Base-by-base conservation (phyloP, 352 stramenopile species). In the Phytopythium mirpurense region DNA sequence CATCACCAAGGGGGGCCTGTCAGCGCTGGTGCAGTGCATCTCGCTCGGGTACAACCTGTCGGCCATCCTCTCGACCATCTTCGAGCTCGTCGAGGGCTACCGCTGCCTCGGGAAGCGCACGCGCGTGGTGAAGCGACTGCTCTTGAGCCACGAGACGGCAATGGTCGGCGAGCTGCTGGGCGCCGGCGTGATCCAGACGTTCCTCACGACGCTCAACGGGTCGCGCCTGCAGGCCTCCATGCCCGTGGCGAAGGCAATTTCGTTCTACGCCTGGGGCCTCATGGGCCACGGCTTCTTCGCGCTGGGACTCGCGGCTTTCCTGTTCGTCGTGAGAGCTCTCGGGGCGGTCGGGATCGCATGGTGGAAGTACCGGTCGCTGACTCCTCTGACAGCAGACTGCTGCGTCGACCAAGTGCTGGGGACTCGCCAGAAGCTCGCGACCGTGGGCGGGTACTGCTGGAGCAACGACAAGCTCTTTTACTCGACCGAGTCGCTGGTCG, bases 1-100 rank as follows among this genome's bases (percentile, higher is more conserved):
- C 11, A 68, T 71, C 15, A 57, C 63, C 2, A 54, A 68, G 14
- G 59, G 65, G 11, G 59, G 56, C 8, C 0, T 58, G 15, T 21
- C 47, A 7, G 59, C 63, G 0, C 57, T 43, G 15, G 11, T 65
- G 36, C 55, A 67, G n/a, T 67, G 62, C 15, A 57, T 67, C 14
- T 67, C 63, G 21, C 49, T 71, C 11, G 56, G 55, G 3, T 71
- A 71, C 44, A 71, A 71, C 41, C 54, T 71, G 21, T 42, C 59
- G 11, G 56, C 52, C 0, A 41, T 71, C 8, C 42, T 68, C 6
- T 65, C 50, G 4, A 60, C 65, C 37, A 11, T 68, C 32, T 68
- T 68, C 24, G 59, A 71, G 35, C 55, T 65, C 18, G 7, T 67
- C 10, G 59, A 71, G 23, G 58, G 29, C 24, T 60, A 37, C 14